Evolutionary conservation across 495 filamentous ascomycete genomes (phyloP), one percentile per base, ranked within the genome.

Genomic region (Neurospora sp.): DNA sequence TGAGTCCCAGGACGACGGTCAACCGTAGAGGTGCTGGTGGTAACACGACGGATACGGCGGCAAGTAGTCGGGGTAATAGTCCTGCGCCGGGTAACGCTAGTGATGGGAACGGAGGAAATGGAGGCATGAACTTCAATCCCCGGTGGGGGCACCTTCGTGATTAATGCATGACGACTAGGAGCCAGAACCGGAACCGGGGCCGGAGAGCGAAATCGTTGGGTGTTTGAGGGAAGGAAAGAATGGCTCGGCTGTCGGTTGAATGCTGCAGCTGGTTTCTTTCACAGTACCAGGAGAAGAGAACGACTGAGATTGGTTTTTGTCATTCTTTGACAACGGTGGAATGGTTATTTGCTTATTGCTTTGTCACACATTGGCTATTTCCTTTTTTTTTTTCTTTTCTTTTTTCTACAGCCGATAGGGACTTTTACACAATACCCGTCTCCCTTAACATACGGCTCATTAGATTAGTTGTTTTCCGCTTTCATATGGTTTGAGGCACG

Each of bases 51-150:
- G 66, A 10, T 76, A 77, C 70, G 77, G 77, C 70, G 81, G 81
- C 5, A 77, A 79, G 81, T 27, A 86, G 84, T 70, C 74, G 85
- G 12, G 84, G 84, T 14, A 84, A 81, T 40, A 86, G 85, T 74
- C 85, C 85, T 14, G 81, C 84, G 9, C 77, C 80, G 16, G 73
- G 74, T 31, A 66, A 35, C 35, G 54, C 54, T 66, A 35, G 54
- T 18, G 54, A 66, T 18, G 54, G 54, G 14, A 66, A 66, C 14
- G 54, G 54, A 7, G 37, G 37, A 35, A 62, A 62, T 14, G 54
- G 54, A 16, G 54, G 54, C 7, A 79, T 80, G 75, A 74, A 72
- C 10, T 77, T 77, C 12, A 77, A 76, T n/a, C 78, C 76, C 12
- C 77, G 83, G 23, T 80, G 79, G 69, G 78, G 78, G 6, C 83